These are phyloP conservation scores for Globisporangium yorkense DNA, from an alignment of 352 stramenopile species.

Conservation along the genomic window DNA sequence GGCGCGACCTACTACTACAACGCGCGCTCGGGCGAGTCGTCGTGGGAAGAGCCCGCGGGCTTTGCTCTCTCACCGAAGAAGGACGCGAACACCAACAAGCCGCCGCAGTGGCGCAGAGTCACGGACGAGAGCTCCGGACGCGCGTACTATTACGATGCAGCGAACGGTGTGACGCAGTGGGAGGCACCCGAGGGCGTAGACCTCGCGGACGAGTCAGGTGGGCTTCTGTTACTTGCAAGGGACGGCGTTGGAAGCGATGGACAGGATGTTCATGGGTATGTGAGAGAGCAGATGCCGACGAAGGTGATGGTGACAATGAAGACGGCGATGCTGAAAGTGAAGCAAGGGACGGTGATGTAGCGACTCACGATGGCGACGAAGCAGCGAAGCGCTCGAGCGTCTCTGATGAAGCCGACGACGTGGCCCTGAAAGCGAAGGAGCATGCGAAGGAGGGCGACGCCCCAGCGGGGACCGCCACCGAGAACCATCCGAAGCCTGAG, in stretches of 20 bases:
- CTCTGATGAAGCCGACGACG: not conserved
- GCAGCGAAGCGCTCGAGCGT: not conserved
- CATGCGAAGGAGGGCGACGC: not conserved
- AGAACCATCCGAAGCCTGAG: not conserved
- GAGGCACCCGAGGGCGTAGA: constrained; percentile 48
- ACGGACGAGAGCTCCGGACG: constrained; percentile 52
- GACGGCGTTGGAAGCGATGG: not conserved
- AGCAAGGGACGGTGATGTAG: not conserved
- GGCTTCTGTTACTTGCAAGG: not conserved
- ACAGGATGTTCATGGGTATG: not conserved
- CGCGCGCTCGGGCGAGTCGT: constrained; percentile 52
- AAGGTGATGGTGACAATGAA: constrained; percentile 15
- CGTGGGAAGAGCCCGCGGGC: constrained; percentile 53
- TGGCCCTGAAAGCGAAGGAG: not conserved
- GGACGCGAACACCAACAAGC: constrained; percentile 8
- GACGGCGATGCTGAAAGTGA: not conserved
- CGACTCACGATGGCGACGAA: not conserved
- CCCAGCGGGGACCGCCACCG: not conserved
- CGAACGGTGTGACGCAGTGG: constrained; percentile 67
- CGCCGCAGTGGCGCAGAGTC: constrained; percentile 53
- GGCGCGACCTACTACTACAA: constrained; percentile 77
- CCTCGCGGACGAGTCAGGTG: constrained; percentile 19
- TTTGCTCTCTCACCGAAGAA: constrained; percentile 16
- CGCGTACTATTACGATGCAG: constrained; percentile 73
- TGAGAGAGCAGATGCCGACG: not conserved